Base-by-base conservation (phyloP, 768 basidiomycete genomes). In the Trametes coccinea region DNA sequence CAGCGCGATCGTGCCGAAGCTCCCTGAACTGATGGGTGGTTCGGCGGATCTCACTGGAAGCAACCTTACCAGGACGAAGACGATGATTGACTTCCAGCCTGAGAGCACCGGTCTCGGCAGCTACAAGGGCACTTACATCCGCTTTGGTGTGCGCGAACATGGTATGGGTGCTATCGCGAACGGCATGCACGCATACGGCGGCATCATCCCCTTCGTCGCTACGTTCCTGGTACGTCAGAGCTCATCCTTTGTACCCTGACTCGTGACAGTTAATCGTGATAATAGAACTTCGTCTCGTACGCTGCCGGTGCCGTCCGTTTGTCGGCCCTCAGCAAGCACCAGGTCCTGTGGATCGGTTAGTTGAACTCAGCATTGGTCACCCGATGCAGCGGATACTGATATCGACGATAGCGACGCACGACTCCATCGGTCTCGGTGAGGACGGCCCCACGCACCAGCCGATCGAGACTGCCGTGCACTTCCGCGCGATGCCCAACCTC, bases 381-480 rank as follows among this genome's bases (percentile, higher is more conserved):
- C 14, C 45, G 34, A 37, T 39, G 43, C 49, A 44, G 37, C 41
- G 44, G 48, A 30, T 11, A 41, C 61, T 59, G 41, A 61, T 17
- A 5, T 22, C 14, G 2, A 29, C 51, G 17, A 16, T 37, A 90
- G 94, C 93, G 27, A 97, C 95, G 54, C 95, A 98, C 77, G 95
- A 97, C 74, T 93, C 91, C 46, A 95, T 96, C 70, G 92, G 93
- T 76, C 87, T 85, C 43, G 91, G 92, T 67, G 94, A 97, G 74
- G 95, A 97, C 67, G 95, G 95, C 30, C 95, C 95, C 52, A 98
- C 95, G 37, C 95, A 98, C 74, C 95, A 97, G 75, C 95, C 95
- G 55, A 81, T 97, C 52, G 95, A 97, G 78, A 93, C 92, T 33
- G 90, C 84, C 61, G 86, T 84, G 46, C 90, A 89, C 75, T 80